Evolutionary conservation across 306 rosid species (phyloP).

Genomic region (Vigna radiata): DNA sequence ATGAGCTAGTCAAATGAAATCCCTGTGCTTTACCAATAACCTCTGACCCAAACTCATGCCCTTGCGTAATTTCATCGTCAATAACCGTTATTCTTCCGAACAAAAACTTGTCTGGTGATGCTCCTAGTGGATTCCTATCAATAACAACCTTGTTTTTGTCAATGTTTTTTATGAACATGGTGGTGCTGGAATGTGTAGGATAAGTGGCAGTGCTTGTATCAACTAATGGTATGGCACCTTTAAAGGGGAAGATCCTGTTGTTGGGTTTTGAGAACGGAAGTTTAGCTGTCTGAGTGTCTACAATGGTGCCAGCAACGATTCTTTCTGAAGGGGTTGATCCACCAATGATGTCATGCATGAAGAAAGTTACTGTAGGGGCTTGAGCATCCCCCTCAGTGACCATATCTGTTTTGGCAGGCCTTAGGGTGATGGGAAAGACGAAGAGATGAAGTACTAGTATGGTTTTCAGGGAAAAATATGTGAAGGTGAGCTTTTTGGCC

Average conservation of each 20-base stretch:
- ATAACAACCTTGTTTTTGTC: conserved; percentile 45
- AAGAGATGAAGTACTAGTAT: conserved; percentile 10
- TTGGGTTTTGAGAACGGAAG: conserved; percentile 61
- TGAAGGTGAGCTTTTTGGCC: conserved; percentile 23
- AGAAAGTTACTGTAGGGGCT: conserved; percentile 41
- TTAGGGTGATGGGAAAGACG: conserved; percentile 28
- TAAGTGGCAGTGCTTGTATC: conserved; percentile 8
- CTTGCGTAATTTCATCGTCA: conserved; percentile 52
- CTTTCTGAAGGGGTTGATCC: conserved; percentile 57
- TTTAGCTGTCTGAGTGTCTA: conserved; percentile 39
- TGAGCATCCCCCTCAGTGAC: background rate
- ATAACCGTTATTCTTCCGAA: conserved; percentile 59
- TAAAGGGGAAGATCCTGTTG: conserved; percentile 43
- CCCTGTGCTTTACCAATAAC: conserved; percentile 53
- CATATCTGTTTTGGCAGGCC: background rate
- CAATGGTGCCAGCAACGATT: conserved; percentile 45
- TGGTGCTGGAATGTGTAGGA: conserved; percentile 12
- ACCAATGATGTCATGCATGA: conserved; percentile 55
- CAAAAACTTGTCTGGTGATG: conserved; percentile 41
- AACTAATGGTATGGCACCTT: conserved; percentile 42
- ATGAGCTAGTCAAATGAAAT: conserved; percentile 53
- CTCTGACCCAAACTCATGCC: conserved; percentile 40
- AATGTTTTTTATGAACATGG: conserved; percentile 31
- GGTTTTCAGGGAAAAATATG: conserved; percentile 9
- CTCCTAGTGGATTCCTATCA: conserved; percentile 8